Base-by-base conservation (phyloP, 768 basidiomycete species). In the Hygrophoropsis aurantiaca region DNA sequence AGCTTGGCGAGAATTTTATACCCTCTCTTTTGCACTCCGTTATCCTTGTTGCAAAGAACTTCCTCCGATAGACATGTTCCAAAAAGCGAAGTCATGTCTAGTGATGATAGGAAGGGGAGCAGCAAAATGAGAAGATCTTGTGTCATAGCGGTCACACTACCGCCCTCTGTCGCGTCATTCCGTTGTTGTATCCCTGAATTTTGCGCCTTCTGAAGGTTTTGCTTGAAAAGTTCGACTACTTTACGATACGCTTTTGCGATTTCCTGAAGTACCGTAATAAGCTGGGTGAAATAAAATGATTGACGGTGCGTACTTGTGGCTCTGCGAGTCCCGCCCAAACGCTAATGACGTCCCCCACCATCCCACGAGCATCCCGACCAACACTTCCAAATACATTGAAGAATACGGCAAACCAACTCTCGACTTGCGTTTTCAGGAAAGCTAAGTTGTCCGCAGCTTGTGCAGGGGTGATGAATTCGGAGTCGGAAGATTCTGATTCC, bases 331-430 rank as follows among this genome's bases (percentile, higher is more conserved):
- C 78, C 27, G 87, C 76, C 91, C 94, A 99, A n/a, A 78, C 75
- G 11, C 75, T 80, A 58, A 98, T 89, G 36, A 91, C 91, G 44
- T 94, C 92, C 16, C 94, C 91, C 13, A 97, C 83, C 69, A 83
- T 74, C 7, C 83, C 82, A 42, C 88, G 74, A 40, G 62, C 69
- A 52, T 97, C 93, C 41, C 82, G 76, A n/a, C 78, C 80, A 25
- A 89, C 82, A 50, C 80, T 90, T 47, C 87, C 80, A 67, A 95
- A 98, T n/a, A 99, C 86, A 62, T 99, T 99, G 74, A 98, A 94
- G 37, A 97, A 74, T 4, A 98, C 93, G 1, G 92, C 85, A 26
- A 98, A 80, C 87, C 97, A 94, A 59, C 92, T 97, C 62, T 93
- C 89, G 0, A 79, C 85, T 60, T 97, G 87, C 0, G 74, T 75